Base-by-base conservation (phyloP, 768 basidiomycete genomes). In the Kwoniella sp. region DNA sequence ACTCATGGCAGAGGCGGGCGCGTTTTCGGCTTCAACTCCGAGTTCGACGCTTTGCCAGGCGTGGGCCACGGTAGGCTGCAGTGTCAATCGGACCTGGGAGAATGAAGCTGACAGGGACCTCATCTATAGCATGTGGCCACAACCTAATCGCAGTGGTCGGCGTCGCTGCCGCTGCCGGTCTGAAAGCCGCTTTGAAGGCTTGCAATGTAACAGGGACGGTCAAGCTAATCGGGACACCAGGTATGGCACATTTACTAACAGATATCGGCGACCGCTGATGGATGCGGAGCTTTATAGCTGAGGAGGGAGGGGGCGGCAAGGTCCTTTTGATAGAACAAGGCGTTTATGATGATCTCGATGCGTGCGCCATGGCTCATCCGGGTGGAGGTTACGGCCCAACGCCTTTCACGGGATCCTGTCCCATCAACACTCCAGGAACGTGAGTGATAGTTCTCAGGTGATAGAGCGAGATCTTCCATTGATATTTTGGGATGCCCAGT, bases 321-420 rank as follows among this genome's bases (percentile, higher is more conserved):
- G 60, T 66, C 53, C 65, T 63, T 29, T 57, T 76, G 8, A 55
- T 73, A n/a, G 47, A 70, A 3, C 41, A 61, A 47, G 74, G 74
- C 8, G 72, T 67, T 4, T 75, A 69, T 53, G 64, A 71, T 29
- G 72, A 67, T 47, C 55, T 78, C 26, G 70, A 73, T 29, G 72
- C 73, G 2, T 75, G 76, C 56, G 65, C 68, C 28, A 77, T 77
- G 76, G 67, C 68, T 48, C 73, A 75, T 59, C 73, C 73, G 8
- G 70, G 63, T 12, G 73, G 73, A 30, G 69, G 69, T 2, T 45
- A 66, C n/a, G 70, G 65, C 17, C 67, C 69, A 3, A 60, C 53
- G 4, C 58, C 63, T 7, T 64, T 56, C 30, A 55, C 68, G 3
- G 70, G 70, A 15, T 30, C 47, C 34, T 68, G 64, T 50, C 63